Conservation (phyloP, 2,329 filamentous ascomycete genomes). For the Fusarium algeriense region DNA sequence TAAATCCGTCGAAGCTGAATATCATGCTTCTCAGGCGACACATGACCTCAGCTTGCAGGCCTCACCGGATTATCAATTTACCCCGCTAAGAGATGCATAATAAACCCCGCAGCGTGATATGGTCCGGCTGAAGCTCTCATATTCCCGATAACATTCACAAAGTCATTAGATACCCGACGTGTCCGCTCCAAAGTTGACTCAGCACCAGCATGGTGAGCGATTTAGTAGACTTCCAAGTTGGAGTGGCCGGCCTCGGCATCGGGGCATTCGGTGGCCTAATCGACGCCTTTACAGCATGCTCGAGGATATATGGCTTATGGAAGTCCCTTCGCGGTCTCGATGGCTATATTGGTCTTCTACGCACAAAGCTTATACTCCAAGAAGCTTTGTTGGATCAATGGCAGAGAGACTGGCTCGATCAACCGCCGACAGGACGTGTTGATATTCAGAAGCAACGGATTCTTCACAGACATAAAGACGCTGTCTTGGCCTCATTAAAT, state of each 20-base stretch:
- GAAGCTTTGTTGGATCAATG: constrained; percentile 6
- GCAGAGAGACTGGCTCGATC: constrained; percentile 14
- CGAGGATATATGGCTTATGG: not conserved
- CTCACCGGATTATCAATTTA: constrained; percentile 16
- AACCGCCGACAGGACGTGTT: not conserved
- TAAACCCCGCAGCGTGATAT: constrained; percentile 8
- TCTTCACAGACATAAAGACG: not conserved
- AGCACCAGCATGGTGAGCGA: not conserved
- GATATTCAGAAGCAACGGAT: not conserved
- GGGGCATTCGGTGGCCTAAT: constrained; percentile 1
- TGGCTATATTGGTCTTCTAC: not conserved
- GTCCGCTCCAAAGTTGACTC: not conserved
- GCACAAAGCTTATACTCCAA: constrained; percentile 3
- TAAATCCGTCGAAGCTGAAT: not conserved
- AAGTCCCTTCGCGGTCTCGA: not conserved
- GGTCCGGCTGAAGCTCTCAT: not conserved
- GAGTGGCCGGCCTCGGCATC: constrained; percentile 1
- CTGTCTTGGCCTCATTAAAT: not conserved
- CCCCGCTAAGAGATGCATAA: not conserved
- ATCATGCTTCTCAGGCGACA: not conserved
- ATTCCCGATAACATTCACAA: not conserved
- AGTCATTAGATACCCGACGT: accelerated
- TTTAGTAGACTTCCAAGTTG: not conserved
- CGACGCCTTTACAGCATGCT: not conserved
- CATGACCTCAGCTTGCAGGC: constrained; percentile 5